Percentiles rank a stretch among this genome's conserved stretches.
These are phyloP conservation scores for Phytopythium mirpurense DNA, from an alignment of 352 stramenopile genomes.

Conservation along the genomic window DNA sequence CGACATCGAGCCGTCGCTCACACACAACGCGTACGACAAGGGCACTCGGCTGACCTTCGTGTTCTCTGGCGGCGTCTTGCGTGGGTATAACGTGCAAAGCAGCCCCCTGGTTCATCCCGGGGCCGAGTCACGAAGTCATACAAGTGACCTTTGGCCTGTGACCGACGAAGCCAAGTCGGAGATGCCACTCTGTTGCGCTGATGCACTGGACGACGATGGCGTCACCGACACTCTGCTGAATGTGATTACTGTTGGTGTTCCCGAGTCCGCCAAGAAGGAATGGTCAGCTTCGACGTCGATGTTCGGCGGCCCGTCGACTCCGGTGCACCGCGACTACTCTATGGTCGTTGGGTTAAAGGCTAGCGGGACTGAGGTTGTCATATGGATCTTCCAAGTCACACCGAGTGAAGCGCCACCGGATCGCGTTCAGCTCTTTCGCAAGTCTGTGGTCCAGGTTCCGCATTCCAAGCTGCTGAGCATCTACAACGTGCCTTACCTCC, in stretches of 20 bases:
- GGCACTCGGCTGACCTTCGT: neutral
- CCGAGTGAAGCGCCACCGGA: constrained; percentile 4
- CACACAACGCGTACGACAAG: constrained; percentile 4
- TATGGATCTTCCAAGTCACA: constrained; percentile 61
- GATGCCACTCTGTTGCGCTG: constrained; percentile 18
- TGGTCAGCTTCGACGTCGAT: constrained; percentile 41
- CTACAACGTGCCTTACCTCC: constrained; percentile 34
- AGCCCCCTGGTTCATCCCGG: neutral
- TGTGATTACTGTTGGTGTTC: constrained; percentile 28
- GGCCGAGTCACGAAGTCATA: too few species aligned
- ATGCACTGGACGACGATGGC: constrained; percentile 14
- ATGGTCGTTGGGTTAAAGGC: constrained; percentile 46
- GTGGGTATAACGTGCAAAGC: constrained; percentile 1
- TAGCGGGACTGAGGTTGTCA: constrained; percentile 25
- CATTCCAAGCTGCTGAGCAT: constrained; percentile 28
- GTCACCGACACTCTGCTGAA: constrained; percentile 18
- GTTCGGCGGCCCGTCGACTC: constrained; percentile 14
- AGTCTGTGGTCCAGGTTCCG: constrained; percentile 27
- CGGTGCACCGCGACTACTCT: constrained; percentile 46
- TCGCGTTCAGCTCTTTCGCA: constrained; percentile 39
- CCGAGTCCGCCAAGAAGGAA: constrained; percentile 44
- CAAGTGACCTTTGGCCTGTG: neutral
- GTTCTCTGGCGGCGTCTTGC: neutral
- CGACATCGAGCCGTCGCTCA: neutral
- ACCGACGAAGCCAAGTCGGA: neutral